These are phyloP conservation scores for Kuraishia hungarica DNA, from an alignment of 805 yeast genomes.

Conservation along the genomic window DNA sequence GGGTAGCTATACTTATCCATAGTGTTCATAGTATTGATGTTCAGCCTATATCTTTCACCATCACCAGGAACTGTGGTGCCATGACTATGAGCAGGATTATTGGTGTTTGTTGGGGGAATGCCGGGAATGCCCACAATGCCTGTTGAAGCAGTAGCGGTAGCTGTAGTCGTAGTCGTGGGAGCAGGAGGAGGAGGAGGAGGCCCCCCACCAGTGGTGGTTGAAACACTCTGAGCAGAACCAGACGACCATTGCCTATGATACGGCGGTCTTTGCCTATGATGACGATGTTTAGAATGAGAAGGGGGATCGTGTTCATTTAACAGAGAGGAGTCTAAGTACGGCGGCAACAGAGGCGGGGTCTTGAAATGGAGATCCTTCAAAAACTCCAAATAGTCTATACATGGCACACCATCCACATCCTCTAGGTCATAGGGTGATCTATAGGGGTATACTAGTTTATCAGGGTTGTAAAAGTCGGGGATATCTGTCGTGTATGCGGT, in stretches of 20 bases:
- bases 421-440: conserved; percentile 23
- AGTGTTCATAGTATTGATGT: conserved; percentile 25
- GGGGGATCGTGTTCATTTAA: conserved; percentile 19
- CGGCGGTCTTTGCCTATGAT: not conserved
- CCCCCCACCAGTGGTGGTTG: too few species aligned
- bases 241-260: not conserved
- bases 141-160: too few species aligned
- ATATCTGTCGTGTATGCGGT: conserved; percentile 23
- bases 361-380: conserved; percentile 17
- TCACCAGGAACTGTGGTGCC: conserved; percentile 10
- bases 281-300: not conserved
- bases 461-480: conserved; percentile 23
- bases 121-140: too few species aligned
- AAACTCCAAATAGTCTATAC: conserved; percentile 25
- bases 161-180: not conserved
- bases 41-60: conserved; percentile 21
- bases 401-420: conserved; percentile 22
- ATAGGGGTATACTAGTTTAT: conserved; percentile 21
- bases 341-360: conserved; percentile 29
- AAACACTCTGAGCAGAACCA: not conserved
- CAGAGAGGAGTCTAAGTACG: conserved; percentile 27
- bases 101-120: not conserved
- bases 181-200: not conserved
- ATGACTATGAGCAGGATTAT: not conserved
- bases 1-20: conserved; percentile 28